phyloP scores from a whole-genome alignment of 2,329 filamentous ascomycete genomes.

The Colletotrichum orchidophilum region DNA sequence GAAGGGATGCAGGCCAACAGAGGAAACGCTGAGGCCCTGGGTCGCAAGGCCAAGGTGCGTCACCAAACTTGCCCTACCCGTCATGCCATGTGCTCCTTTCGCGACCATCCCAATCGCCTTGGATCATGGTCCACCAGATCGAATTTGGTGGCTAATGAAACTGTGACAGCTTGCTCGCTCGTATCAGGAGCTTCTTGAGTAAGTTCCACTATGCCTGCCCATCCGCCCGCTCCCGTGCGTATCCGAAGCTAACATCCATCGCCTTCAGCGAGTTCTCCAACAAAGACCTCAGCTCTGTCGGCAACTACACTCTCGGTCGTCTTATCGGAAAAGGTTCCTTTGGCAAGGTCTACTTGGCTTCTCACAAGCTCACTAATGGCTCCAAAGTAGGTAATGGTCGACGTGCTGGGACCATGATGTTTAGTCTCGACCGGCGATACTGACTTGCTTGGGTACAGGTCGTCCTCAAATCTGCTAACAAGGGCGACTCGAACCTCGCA shows the following conservation, averaged over 20 bases:
- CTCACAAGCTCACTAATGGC: conserved; percentile 97
- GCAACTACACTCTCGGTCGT: conserved; percentile 91
- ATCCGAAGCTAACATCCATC: not conserved
- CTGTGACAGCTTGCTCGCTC: conserved; percentile 84
- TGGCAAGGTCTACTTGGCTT: conserved; percentile 95
- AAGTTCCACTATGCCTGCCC: too few species aligned
- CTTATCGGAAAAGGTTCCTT: conserved; percentile 98
- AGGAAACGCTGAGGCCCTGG: conserved; percentile 66
- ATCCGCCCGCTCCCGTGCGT: not conserved
- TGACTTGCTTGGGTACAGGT: conserved; percentile 66
- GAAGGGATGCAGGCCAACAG: conserved; percentile 63
- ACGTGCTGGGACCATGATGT: not conserved
- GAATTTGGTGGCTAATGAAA: not conserved
- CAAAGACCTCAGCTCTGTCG: conserved; percentile 89
- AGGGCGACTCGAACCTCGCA: conserved; percentile 93
- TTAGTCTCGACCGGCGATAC: not conserved
- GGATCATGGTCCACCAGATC: not conserved
- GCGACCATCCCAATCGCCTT: not conserved
- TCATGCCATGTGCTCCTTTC: not conserved
- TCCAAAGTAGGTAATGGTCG: conserved; percentile 76
- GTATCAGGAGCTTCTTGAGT: conserved; percentile 96
- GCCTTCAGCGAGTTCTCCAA: conserved; percentile 85
- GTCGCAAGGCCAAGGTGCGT: conserved; percentile 69
- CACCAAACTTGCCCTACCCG: not conserved
- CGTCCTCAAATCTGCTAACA: conserved; percentile 97